Evolutionary conservation across 176 grass and related monocot genomes (phyloP), one percentile per base, ranked within the genome.

Genomic region (Musa itinerans): DNA sequence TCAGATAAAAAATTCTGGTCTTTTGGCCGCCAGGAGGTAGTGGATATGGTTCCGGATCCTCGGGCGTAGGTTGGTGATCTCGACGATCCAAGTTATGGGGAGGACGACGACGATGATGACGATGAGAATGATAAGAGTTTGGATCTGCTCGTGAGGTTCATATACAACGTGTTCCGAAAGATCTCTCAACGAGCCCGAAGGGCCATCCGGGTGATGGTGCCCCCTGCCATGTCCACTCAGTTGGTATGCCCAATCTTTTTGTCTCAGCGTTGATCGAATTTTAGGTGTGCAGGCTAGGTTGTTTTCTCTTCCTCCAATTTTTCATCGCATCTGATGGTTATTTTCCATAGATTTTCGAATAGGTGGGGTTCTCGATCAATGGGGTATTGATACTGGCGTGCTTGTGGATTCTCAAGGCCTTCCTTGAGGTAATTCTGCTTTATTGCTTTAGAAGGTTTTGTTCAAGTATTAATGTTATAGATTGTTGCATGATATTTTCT

Each of bases 171-270:
- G 59, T 96, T 96, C 86, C 84, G 54, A 78, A 92, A 89, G 66
- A 78, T 76, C 21, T 96, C 92, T 24, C 87, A 84, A 67, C 80
- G 82, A 34, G 89, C 86, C 20, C 80, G 86, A 78, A 85, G 82
- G 76, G 92, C 89, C 16, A 86, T 77, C 53, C 83, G 89, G 79
- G 83, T 89, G 79, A 89, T 96, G 68, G 82, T 96, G 80, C 92
- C 92, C 78, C 86, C 92, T 77, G 89, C 89, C 57, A 88, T 96
- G 62, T 80, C 89, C 43, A 79, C 92, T 16, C 87, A 96, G 86
- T 81, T 89, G 89, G 92, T 96, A 66, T 63, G 74, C 84, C 27
- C 48, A 43, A 34, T 17, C 21, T 63, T 26, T 57, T 49, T 5
- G 54, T 77, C 2, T 29, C n/a, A 43, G 13, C 10, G 22, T 48